Percentiles rank a stretch among this genome's conserved stretches.
Evolutionary conservation across 257 asterid genomes (phyloP).

Genomic region (Lithospermum erythrorhizon): DNA sequence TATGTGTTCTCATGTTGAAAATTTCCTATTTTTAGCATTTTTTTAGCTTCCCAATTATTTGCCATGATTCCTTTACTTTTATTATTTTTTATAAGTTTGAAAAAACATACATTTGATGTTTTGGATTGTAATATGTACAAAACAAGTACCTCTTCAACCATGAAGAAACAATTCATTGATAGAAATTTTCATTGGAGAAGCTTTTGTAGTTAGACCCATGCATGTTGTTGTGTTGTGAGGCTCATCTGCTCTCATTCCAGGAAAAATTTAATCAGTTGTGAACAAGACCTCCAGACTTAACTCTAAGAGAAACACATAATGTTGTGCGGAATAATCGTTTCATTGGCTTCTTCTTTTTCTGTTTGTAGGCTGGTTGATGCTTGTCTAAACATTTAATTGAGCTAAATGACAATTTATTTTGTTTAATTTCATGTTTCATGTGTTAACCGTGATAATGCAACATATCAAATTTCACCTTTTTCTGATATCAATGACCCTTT

Average conservation of each 20-base stretch:
- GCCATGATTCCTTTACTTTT: neutral
- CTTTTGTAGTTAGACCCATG: neutral
- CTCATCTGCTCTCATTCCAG: neutral
- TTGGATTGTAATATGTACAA: too few species aligned
- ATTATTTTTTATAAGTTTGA: neutral
- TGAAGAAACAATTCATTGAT: too few species aligned
- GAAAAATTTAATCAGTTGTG: neutral
- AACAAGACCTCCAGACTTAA: neutral
- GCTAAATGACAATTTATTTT: neutral
- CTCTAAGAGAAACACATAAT: neutral
- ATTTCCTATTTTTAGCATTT: neutral
- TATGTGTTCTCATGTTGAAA: neutral
- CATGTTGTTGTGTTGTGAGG: neutral
- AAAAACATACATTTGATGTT: neutral
- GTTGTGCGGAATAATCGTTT: neutral
- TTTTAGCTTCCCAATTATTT: neutral
- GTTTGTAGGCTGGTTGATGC: neutral
- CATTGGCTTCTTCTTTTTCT: neutral
- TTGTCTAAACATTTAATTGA: neutral
- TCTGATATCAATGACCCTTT: neutral
- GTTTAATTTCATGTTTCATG: neutral
- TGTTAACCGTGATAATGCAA: neutral
- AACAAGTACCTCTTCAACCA: neutral
- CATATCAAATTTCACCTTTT: neutral
- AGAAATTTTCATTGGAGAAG: too few species aligned